Evolutionary conservation across 2,329 filamentous ascomycete species (phyloP), one percentile per base, ranked within the genome.

Genomic region (Cladophialophora exuberans): DNA sequence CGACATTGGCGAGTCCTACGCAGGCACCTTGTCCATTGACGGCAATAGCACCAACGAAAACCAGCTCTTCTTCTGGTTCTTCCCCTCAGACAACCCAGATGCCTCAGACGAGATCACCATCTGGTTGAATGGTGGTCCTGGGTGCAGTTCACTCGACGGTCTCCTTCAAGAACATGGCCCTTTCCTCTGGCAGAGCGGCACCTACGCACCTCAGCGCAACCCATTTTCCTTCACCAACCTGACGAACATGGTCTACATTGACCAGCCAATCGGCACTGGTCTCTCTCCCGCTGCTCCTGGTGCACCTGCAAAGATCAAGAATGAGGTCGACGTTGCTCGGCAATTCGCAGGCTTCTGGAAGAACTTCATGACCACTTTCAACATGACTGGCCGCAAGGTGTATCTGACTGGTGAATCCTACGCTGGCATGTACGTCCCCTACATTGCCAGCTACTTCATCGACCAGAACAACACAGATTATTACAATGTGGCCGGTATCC

Each of bases 111-210:
- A 82, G 60, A 75, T 82, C 36, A 74, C 73, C 0, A 78, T 80
- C 56, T 80, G 77, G 77, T 42, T 65, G 23, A 85, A 84, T 54
- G 83, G 83, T 25, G 79, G 79, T 3, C 79, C 78, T 15, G 77
- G 79, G 13, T 80, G 77, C 60, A 77, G 71, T 26, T 88, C 84
- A 1, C 76, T 90, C 5, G 79, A 85, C 61, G 88, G 87, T 6
- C 75, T 92, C 1, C 69, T 93, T 7, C 87, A 89, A 46, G 89
- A 93, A 64, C 44, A 61, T 26, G 58, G 60, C 22, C 57, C 0
- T 0, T 87, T 90, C 64, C 54, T 80, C 4, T 89, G 86, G 86
- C 82, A 87, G 66, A 78, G 83, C 10, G 89, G 89, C 28, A 92
- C 87, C 1, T 81, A 78, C 52, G 76, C 78, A 15, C 87, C 88